Percentiles rank a stretch among this genome's conserved stretches.
Conservation (phyloP, 2,329 filamentous ascomycete genomes). For the Aspergillus fumigatiaffinis region DNA sequence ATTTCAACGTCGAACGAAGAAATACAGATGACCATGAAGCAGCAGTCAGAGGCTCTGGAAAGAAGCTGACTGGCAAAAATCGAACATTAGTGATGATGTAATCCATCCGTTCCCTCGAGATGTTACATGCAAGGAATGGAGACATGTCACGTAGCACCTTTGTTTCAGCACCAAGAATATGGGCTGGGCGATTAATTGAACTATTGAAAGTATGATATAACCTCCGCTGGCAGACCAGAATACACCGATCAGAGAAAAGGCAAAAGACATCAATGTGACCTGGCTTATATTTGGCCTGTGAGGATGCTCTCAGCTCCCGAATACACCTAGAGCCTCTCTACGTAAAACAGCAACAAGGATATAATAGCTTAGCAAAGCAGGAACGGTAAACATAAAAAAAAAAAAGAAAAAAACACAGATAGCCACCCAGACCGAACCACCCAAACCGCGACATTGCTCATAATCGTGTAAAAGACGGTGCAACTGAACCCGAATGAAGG, state of each 20-base stretch:
- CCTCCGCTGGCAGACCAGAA: background rate
- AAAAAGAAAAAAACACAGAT: slow-evolving; percentile 17
- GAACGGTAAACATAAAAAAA: background rate
- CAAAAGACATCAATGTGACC: background rate
- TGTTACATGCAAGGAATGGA: background rate
- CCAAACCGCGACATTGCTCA: slow-evolving; percentile 23
- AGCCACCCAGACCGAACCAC: slow-evolving; percentile 21
- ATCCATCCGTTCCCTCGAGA: background rate
- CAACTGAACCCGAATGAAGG: background rate
- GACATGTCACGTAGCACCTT: background rate
- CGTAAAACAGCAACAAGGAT: slow-evolving; percentile 8
- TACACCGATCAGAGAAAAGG: background rate
- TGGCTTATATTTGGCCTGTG: background rate
- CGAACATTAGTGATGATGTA: background rate
- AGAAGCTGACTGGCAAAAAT: background rate
- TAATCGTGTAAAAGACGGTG: slow-evolving; percentile 20
- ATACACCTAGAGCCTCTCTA: slow-evolving; percentile 6
- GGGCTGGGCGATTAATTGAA: background rate
- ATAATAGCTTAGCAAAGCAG: slow-evolving; percentile 2
- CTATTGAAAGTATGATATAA: background rate
- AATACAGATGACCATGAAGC: background rate
- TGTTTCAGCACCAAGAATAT: background rate
- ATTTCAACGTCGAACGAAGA: background rate
- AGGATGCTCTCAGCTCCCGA: background rate
- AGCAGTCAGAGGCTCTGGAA: background rate